phyloP scores from a whole-genome alignment of 2,329 filamentous ascomycete species.

The Cercospora canescens region DNA sequence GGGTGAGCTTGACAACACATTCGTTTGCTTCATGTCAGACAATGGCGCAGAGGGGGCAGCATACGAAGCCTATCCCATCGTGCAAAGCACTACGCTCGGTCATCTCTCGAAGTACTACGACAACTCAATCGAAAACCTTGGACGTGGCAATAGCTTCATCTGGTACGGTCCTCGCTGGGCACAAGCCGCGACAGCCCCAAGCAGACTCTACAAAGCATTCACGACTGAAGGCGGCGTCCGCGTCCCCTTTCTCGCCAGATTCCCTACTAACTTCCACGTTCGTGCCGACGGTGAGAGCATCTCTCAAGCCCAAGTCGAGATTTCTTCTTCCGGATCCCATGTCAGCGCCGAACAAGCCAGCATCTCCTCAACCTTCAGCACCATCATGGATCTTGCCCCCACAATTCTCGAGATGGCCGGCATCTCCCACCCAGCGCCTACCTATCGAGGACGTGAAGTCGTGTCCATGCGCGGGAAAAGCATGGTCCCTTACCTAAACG shows the following conservation, averaged over 20 bases:
- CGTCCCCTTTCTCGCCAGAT: conserved; percentile 53
- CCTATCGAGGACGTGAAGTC: conserved; percentile 52
- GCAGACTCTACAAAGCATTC: conserved; percentile 49
- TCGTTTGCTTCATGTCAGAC: conserved; percentile 64
- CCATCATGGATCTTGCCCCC: conserved; percentile 45
- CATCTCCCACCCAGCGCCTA: conserved; percentile 54
- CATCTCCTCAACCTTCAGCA: conserved; percentile 55
- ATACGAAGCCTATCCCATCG: conserved; percentile 60
- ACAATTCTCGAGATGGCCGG: conserved; percentile 51
- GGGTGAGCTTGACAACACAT: conserved; percentile 63
- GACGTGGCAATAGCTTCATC: conserved; percentile 58
- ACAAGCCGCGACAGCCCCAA: conserved; percentile 54
- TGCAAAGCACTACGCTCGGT: conserved; percentile 55
- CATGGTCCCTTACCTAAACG: conserved; percentile 46
- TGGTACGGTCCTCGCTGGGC: conserved; percentile 63
- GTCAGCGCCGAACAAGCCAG: conserved; percentile 26
- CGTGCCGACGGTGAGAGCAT: conserved; percentile 22
- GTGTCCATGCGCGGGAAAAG: conserved; percentile 54
- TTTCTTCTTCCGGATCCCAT: conserved; percentile 30
- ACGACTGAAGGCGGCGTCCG: conserved; percentile 53
- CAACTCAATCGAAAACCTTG: conserved; percentile 60
- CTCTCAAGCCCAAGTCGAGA: conserved; percentile 51
- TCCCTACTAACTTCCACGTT: conserved; percentile 27
- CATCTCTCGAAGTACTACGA: conserved; percentile 60
- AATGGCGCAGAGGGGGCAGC: conserved; percentile 63